Percentiles rank a stretch among this genome's conserved stretches.
Evolutionary conservation across 164 flowering plant genomes (phyloP).

Genomic region (Echeveria elegans): DNA sequence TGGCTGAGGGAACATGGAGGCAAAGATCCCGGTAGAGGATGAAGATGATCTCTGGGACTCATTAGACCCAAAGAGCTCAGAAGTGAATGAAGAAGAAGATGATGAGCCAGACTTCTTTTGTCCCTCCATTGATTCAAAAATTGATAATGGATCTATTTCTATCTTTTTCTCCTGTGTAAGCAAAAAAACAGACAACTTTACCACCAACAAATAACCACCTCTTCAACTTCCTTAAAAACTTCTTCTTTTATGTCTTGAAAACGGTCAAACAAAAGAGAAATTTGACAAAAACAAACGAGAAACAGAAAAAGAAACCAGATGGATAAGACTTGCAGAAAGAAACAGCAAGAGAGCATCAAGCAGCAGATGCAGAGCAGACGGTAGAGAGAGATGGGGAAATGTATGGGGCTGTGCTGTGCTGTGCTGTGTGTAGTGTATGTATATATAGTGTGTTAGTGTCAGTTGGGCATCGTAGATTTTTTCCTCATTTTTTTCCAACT

Average conservation of each 20-base stretch:
- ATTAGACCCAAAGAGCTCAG: constrained; percentile 45
- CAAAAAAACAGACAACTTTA: not conserved
- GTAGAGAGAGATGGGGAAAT: no score
- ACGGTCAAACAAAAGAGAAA: not conserved
- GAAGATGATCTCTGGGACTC: constrained; percentile 12
- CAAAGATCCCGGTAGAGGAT: constrained; percentile 27
- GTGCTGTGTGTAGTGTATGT: no score
- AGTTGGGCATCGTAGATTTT: no score
- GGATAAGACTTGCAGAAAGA: not conserved
- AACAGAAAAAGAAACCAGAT: not conserved
- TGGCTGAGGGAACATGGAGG: constrained; percentile 43
- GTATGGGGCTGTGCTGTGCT: no score
- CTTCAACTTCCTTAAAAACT: not conserved
- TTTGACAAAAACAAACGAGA: not conserved
- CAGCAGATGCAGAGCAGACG: no score
- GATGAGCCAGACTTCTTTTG: constrained; percentile 24
- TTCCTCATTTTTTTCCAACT: no score
- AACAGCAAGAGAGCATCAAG: not conserved
- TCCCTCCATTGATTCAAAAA: constrained; percentile 30
- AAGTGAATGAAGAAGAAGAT: constrained; percentile 36
- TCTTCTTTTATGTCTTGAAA: not conserved
- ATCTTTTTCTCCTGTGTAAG: not conserved
- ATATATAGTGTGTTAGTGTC: no score
- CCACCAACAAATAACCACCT: not conserved
- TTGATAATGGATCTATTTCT: not conserved